A percentile compares a stretch with the other conserved stretches of the same genome.
phyloP scores from a whole-genome alignment of 176 grass and related monocot species.

The Elaeis guineensis region DNA sequence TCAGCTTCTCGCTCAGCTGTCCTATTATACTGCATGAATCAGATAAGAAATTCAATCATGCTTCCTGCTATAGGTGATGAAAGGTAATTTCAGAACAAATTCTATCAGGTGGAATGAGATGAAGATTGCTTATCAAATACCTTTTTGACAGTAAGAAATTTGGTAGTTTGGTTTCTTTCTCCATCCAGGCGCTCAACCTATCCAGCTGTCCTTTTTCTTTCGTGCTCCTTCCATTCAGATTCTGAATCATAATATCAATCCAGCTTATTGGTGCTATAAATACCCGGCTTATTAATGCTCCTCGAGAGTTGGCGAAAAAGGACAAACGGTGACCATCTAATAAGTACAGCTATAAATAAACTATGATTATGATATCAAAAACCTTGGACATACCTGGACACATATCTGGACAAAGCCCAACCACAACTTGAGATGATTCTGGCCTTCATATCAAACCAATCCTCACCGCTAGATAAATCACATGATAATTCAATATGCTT shows the following conservation, averaged over 20 bases:
- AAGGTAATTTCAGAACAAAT: conserved; percentile 42
- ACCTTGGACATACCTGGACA: conserved; percentile 50
- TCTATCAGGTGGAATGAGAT: conserved; percentile 25
- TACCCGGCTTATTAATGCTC: not conserved
- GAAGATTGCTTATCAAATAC: conserved; percentile 36
- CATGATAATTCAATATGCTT: conserved; percentile 4
- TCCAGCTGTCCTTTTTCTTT: conserved; percentile 99
- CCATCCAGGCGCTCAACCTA: conserved; percentile 72
- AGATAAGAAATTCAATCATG: conserved; percentile 38
- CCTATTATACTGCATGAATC: conserved; percentile 78
- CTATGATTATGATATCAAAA: no score
- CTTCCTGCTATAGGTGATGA: conserved; percentile 32
- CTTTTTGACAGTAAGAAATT: conserved; percentile 91
- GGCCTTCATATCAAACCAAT: conserved; percentile 36
- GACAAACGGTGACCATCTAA: not conserved
- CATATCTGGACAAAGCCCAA: conserved; percentile 89
- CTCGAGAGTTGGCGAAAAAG: not conserved
- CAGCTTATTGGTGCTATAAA: not conserved
- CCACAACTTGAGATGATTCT: conserved; percentile 34
- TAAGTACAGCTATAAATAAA: not conserved
- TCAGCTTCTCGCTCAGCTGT: conserved; percentile 83
- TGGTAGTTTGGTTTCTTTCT: conserved; percentile 84
- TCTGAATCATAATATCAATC: conserved; percentile 28
- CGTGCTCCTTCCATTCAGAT: conserved; percentile 74
- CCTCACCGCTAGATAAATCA: conserved; percentile 4